Conservation (phyloP, 306 rosid species). For the Potentilla sterilis region DNA sequence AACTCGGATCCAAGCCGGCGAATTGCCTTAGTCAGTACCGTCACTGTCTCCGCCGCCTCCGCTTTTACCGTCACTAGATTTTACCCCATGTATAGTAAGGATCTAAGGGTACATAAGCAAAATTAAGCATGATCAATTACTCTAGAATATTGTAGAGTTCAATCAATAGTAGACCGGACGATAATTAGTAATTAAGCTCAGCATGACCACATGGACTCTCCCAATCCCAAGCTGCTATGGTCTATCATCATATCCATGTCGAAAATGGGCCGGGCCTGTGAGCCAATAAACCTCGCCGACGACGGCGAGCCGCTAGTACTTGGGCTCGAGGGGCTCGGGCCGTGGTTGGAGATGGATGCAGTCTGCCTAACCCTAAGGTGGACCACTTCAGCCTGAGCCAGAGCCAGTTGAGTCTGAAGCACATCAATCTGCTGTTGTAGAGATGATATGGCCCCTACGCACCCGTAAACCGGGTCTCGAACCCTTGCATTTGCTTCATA, state of each 20-base stretch:
- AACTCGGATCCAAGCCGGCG: constrained; percentile 45
- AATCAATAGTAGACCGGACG: background rate
- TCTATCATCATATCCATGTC: constrained; percentile 64
- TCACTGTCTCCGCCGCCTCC: constrained; percentile 40
- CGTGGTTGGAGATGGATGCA: constrained; percentile 34
- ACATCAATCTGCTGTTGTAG: constrained; percentile 73
- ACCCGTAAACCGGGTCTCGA: constrained; percentile 85
- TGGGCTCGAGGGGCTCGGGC: constrained; percentile 60
- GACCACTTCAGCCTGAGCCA: constrained; percentile 89
- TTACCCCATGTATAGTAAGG: constrained; percentile 1
- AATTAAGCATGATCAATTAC: constrained; percentile 13
- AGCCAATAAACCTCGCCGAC: constrained; percentile 42
- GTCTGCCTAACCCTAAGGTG: constrained; percentile 62
- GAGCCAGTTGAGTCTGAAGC: constrained; percentile 71
- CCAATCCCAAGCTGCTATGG: constrained; percentile 42
- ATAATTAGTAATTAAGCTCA: constrained; percentile 8
- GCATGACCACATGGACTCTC: constrained; percentile 61
- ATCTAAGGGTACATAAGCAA: background rate
- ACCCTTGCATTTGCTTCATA: constrained; percentile 89
- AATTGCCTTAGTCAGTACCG: constrained; percentile 43
- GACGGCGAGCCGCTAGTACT: constrained; percentile 57
- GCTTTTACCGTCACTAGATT: constrained; percentile 31
- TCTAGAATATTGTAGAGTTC: background rate
- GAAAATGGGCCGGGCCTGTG: constrained; percentile 50
- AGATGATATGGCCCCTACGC: constrained; percentile 79